Conservation (phyloP, 2,329 filamentous ascomycete species). For the Sodiomyces alkalinus region DNA sequence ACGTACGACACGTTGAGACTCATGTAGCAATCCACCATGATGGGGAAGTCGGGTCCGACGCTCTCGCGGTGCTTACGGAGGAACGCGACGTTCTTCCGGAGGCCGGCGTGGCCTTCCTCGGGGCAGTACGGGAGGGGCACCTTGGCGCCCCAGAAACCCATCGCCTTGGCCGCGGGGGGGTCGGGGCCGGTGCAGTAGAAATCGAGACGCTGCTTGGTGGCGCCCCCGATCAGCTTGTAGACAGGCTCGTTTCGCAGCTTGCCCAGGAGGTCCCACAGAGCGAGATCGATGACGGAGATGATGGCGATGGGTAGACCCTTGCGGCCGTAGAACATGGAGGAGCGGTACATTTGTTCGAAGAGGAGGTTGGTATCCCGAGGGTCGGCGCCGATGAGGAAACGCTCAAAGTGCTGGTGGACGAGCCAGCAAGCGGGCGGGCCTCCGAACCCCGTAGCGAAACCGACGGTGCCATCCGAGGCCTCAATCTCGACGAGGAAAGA, state of each 20-base stretch:
- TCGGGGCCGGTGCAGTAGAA: slow-evolving; percentile 95
- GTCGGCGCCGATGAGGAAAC: slow-evolving; percentile 79
- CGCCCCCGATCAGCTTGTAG: slow-evolving; percentile 85
- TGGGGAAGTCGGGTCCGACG: slow-evolving; percentile 78
- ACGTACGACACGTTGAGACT: slow-evolving; percentile 85
- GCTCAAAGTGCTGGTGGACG: slow-evolving; percentile 81
- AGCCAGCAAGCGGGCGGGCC: slow-evolving; percentile 91
- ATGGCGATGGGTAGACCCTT: slow-evolving; percentile 83
- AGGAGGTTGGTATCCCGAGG: slow-evolving; percentile 82
- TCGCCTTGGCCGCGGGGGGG: slow-evolving; percentile 61
- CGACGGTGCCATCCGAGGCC: slow-evolving; percentile 78
- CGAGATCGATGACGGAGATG: slow-evolving; percentile 88
- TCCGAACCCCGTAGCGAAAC: slow-evolving; percentile 87
- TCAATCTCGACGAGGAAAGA: slow-evolving; percentile 88
- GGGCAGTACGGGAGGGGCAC: slow-evolving; percentile 82
- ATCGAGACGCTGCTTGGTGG: slow-evolving; percentile 67
- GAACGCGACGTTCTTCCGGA: slow-evolving; percentile 83
- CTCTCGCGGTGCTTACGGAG: slow-evolving; percentile 69
- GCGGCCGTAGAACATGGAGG: slow-evolving; percentile 90
- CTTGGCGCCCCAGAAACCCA: slow-evolving; percentile 86
- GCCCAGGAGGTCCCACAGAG: slow-evolving; percentile 81
- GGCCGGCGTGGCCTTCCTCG: slow-evolving; percentile 66
- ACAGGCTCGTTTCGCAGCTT: slow-evolving; percentile 88
- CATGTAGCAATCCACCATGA: slow-evolving; percentile 98
- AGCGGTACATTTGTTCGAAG: slow-evolving; percentile 94